These are phyloP conservation scores for Elaeagnus macrophylla DNA, from an alignment of 306 rosid genomes.

Conservation along the genomic window DNA sequence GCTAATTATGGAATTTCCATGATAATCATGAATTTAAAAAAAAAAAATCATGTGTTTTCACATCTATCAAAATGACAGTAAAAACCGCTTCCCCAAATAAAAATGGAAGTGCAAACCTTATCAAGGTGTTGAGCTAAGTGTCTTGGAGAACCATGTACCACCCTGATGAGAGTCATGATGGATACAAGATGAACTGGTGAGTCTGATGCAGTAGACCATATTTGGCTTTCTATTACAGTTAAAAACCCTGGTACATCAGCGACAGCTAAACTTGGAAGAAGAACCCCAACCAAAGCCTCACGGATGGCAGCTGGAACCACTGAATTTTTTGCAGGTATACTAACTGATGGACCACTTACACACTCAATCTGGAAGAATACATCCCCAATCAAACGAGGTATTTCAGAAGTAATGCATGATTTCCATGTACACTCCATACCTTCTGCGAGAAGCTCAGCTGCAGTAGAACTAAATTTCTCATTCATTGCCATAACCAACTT, in stretches of 20 bases:
- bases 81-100: slow-evolving; percentile 6
- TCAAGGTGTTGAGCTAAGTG: slow-evolving; percentile 73
- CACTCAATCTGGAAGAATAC: slow-evolving; percentile 86
- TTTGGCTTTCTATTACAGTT: slow-evolving; percentile 72
- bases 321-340: slow-evolving; percentile 31
- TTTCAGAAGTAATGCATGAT: slow-evolving; percentile 61
- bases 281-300: slow-evolving; percentile 68
- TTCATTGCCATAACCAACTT: slow-evolving; percentile 91
- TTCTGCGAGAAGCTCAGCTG: slow-evolving; percentile 97
- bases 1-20: background rate
- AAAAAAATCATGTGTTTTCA: background rate
- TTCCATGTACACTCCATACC: slow-evolving; percentile 96
- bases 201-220: slow-evolving; percentile 98
- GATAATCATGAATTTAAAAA: background rate
- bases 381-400: slow-evolving; percentile 72
- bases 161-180: slow-evolving; percentile 77
- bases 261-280: slow-evolving; percentile 94
- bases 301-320: slow-evolving; percentile 54
- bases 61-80: background rate
- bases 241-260: slow-evolving; percentile 75
- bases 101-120: slow-evolving; percentile 59
- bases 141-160: slow-evolving; percentile 78
- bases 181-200: slow-evolving; percentile 87
- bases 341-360: slow-evolving; percentile 59
- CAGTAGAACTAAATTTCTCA: slow-evolving; percentile 88